Percentiles rank a stretch among this genome's conserved stretches.
Evolutionary conservation across 192 early-diverging fungal species (phyloP).

Genomic region (Bifiguratus adelaidae): DNA sequence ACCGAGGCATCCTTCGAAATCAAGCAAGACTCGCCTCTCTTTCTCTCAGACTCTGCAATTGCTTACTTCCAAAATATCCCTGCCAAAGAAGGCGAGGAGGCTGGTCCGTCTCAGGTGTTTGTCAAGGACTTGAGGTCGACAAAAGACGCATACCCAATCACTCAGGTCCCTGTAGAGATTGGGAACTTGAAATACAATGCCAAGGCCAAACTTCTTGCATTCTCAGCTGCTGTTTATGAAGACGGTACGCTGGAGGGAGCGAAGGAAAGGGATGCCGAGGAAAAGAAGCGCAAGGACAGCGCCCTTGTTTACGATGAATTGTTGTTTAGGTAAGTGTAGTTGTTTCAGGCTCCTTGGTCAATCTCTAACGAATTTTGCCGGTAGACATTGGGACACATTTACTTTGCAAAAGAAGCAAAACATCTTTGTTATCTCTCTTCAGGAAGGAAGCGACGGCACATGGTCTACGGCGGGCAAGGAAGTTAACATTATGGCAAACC

Average conservation of each 20-base stretch:
- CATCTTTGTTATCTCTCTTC: constrained; percentile 40
- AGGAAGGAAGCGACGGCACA: constrained; percentile 15
- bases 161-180: constrained; percentile 39
- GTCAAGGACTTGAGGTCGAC: constrained; percentile 17
- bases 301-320: constrained; percentile 55
- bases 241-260: constrained; percentile 43
- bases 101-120: constrained; percentile 20
- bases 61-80: constrained; percentile 20
- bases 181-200: constrained; percentile 44
- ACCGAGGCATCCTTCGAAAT: constrained; percentile 19
- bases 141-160: constrained; percentile 27
- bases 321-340: constrained; percentile 46
- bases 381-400: constrained; percentile 69
- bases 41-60: constrained; percentile 34
- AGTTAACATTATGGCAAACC: constrained; percentile 27
- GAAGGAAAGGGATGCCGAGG: constrained; percentile 26
- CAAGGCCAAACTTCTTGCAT: constrained; percentile 37
- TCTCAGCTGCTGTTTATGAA: constrained; percentile 59
- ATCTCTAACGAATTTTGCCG: not conserved
- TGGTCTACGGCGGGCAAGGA: constrained; percentile 31
- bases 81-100: constrained; percentile 1
- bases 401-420: constrained; percentile 47
- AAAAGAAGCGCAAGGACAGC: constrained; percentile 38
- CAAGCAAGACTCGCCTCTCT: constrained; percentile 29
- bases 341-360: not conserved